phyloP scores from a whole-genome alignment of 192 early-diverging fungal species.

The Backusella tuberculispora region DNA sequence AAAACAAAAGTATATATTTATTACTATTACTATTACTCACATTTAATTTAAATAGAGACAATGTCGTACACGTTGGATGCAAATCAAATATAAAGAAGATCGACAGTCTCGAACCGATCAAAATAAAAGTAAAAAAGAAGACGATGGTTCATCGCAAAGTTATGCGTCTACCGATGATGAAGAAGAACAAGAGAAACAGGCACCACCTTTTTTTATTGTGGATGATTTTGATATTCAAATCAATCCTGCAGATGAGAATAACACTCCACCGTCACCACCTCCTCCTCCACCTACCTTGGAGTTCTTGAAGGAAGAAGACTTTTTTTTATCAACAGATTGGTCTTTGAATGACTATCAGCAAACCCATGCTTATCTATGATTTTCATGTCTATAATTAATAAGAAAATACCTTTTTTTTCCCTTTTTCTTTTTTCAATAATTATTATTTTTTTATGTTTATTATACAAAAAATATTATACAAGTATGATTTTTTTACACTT shows the following conservation, averaged over 20 bases:
- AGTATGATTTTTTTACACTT: neutral
- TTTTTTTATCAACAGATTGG: slow-evolving; percentile 24
- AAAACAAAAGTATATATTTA: neutral
- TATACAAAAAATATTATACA: neutral
- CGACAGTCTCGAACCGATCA: slow-evolving; percentile 21
- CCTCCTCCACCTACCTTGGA: neutral
- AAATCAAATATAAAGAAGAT: slow-evolving; percentile 50
- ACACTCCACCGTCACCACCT: neutral
- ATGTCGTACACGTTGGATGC: slow-evolving; percentile 65
- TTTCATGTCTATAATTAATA: neutral
- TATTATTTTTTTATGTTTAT: slow-evolving; percentile 1
- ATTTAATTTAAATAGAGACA: slow-evolving; percentile 40
- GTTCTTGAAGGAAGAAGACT: slow-evolving; percentile 22
- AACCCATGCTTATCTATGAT: slow-evolving; percentile 17
- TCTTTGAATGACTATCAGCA: slow-evolving; percentile 20
- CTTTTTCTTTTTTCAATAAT: neutral
- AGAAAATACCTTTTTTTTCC: neutral
- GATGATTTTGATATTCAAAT: slow-evolving; percentile 25
- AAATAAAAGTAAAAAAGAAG: slow-evolving; percentile 3
- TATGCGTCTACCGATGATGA: slow-evolving; percentile 16
- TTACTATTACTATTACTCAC: too few relatives aligned
- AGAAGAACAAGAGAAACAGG: slow-evolving; percentile 22
- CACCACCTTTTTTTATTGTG: slow-evolving; percentile 15
- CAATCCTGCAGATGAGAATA: neutral
- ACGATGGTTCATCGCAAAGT: slow-evolving; percentile 29